Percentiles rank a stretch among this genome's conserved stretches.
Conservation (phyloP, 345 rosid genomes). For the Camelina hispida region DNA sequence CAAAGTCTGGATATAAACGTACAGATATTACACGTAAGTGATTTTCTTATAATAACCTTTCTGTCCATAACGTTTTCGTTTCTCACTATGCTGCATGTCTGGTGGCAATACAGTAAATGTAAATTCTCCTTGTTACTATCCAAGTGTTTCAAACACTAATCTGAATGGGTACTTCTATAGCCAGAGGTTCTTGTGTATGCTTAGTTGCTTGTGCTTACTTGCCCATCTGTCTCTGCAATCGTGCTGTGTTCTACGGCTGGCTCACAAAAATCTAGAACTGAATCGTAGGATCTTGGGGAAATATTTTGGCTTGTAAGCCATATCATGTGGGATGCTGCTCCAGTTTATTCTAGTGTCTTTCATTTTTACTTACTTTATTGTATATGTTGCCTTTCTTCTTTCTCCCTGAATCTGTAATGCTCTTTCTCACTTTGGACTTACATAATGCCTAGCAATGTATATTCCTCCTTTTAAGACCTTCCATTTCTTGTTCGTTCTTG, state of each 20-base stretch:
- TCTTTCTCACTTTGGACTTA: constrained; percentile 21
- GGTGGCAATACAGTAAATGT: constrained; percentile 23
- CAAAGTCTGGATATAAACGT: constrained; percentile 83
- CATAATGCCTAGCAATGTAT: neutral
- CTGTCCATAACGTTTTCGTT: constrained; percentile 6
- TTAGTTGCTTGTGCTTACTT: constrained; percentile 18
- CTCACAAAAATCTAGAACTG: constrained; percentile 21
- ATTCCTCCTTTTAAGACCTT: constrained; percentile 13
- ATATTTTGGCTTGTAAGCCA: constrained; percentile 18
- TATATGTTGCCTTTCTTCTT: constrained; percentile 23
- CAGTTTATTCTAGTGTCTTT: constrained; percentile 27
- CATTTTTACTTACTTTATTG: constrained; percentile 11
- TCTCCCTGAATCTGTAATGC: constrained; percentile 25
- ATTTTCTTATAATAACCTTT: constrained; percentile 13
- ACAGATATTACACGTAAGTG: constrained; percentile 79
- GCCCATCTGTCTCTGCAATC: constrained; percentile 18
- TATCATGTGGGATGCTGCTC: constrained; percentile 10
- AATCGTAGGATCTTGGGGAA: neutral
- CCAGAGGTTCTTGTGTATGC: constrained; percentile 22
- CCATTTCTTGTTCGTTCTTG: constrained; percentile 26
- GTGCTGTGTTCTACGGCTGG: constrained; percentile 23
- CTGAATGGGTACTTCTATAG: constrained; percentile 18
- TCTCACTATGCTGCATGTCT: constrained; percentile 16
- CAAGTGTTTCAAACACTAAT: constrained; percentile 17
- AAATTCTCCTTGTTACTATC: neutral